These are phyloP conservation scores for Meyerozyma guilliermondii DNA, from an alignment of 1,139 yeast genomes.

Conservation along the genomic window DNA sequence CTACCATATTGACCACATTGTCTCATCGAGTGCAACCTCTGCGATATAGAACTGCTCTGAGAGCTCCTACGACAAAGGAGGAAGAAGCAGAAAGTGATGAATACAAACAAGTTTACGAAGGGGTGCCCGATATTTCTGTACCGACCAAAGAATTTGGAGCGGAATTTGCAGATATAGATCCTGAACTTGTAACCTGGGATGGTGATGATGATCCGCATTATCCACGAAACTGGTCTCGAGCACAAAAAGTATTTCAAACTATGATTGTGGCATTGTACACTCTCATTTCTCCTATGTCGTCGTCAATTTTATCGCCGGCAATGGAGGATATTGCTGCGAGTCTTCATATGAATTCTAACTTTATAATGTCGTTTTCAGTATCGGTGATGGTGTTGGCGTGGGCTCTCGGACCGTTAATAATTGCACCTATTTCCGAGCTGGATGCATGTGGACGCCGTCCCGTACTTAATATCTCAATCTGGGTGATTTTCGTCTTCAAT, in stretches of 20 bases:
- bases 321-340: slow-evolving; percentile 39
- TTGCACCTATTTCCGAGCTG: slow-evolving; percentile 59
- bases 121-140: slow-evolving; percentile 30
- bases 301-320: slow-evolving; percentile 59
- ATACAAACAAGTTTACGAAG: slow-evolving; percentile 13
- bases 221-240: slow-evolving; percentile 55
- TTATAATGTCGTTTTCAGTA: slow-evolving; percentile 45
- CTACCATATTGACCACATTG: slow-evolving; percentile 29
- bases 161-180: slow-evolving; percentile 49
- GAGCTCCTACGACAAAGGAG: slow-evolving; percentile 2
- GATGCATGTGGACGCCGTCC: slow-evolving; percentile 45
- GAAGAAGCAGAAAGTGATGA: slow-evolving; percentile 5
- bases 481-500: slow-evolving; percentile 48
- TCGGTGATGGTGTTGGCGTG: slow-evolving; percentile 59
- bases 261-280: slow-evolving; percentile 49
- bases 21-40: slow-evolving; percentile 11
- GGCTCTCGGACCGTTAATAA: slow-evolving; percentile 56
- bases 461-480: slow-evolving; percentile 47
- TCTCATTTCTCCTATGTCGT: slow-evolving; percentile 53
- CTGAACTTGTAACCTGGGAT: slow-evolving; percentile 64
- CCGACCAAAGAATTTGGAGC: slow-evolving; percentile 44
- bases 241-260: slow-evolving; percentile 39
- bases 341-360: slow-evolving; percentile 31
- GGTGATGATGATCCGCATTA: slow-evolving; percentile 53
- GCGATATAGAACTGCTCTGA: neutral